Conservation (phyloP, 805 yeast species). For the Candida boidinii region DNA sequence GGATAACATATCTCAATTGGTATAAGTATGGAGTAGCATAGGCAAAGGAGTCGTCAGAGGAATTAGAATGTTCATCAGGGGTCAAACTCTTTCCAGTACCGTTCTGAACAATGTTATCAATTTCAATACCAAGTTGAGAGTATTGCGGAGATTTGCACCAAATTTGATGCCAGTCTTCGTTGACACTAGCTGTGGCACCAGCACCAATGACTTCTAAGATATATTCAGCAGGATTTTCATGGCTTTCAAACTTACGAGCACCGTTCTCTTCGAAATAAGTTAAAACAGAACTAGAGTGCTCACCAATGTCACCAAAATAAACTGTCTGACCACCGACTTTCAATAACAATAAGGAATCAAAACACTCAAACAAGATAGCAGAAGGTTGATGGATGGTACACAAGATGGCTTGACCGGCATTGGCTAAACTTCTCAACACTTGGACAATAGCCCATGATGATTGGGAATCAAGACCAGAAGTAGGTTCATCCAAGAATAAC, state of each 20-base stretch:
- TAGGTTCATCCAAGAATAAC: constrained; percentile 50
- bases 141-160: constrained; percentile 37
- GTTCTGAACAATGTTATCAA: constrained; percentile 18
- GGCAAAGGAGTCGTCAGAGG: constrained; percentile 23
- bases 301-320: constrained; percentile 46
- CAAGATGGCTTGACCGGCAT: constrained; percentile 47
- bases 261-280: constrained; percentile 44
- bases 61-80: constrained; percentile 11
- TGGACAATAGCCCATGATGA: constrained; percentile 52
- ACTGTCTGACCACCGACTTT: constrained; percentile 46
- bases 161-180: constrained; percentile 53
- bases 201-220: constrained; percentile 71
- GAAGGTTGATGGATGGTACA: constrained; percentile 52
- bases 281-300: constrained; percentile 31
- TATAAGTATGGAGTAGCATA: constrained; percentile 41
- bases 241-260: constrained; percentile 51
- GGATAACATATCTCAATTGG: constrained; percentile 26
- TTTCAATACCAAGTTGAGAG: constrained; percentile 17
- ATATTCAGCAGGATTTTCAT: constrained; percentile 72
- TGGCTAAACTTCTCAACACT: constrained; percentile 38
- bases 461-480: constrained; percentile 54
- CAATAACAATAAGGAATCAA: constrained; percentile 33
- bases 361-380: constrained; percentile 33
- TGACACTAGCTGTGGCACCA: constrained; percentile 62
- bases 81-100: constrained; percentile 6